phyloP scores from a whole-genome alignment of 208 protist genomes.

The Wallacemonas collosoma region DNA sequence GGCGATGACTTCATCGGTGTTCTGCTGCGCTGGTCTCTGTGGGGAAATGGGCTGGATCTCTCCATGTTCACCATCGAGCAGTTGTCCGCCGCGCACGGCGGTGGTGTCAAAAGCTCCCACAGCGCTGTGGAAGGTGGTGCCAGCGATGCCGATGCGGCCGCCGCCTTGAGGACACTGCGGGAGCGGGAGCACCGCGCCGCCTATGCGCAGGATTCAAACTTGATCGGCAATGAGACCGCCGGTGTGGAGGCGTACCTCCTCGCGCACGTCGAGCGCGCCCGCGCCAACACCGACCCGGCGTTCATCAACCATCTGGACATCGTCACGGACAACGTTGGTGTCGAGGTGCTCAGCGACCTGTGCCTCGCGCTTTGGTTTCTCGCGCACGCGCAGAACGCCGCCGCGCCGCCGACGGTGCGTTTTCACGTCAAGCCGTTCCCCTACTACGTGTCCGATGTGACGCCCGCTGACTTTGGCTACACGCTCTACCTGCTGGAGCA shows the following conservation, averaged over 20 bases:
- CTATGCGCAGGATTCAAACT: conserved; percentile 41
- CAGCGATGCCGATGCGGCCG: background rate
- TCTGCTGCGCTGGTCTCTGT: conserved; percentile 84
- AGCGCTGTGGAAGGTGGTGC: background rate
- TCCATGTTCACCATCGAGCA: conserved; percentile 89
- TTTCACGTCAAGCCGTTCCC: conserved; percentile 89
- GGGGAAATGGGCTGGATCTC: conserved; percentile 86
- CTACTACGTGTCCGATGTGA: conserved; percentile 92
- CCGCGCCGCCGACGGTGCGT: conserved; percentile 31
- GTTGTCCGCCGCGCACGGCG: conserved; percentile 35
- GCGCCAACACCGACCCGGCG: background rate
- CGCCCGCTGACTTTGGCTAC: conserved; percentile 68
- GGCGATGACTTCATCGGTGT: conserved; percentile 45
- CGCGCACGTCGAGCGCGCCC: background rate
- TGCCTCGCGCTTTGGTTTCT: conserved; percentile 80
- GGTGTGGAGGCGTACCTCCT: conserved; percentile 43
- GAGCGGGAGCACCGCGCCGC: conserved; percentile 35
- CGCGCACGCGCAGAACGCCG: conserved; percentile 32
- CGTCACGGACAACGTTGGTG: conserved; percentile 89
- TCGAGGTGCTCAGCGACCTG: conserved; percentile 81
- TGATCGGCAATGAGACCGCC: conserved; percentile 71
- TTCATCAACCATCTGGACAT: conserved; percentile 60
- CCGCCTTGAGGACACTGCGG: conserved; percentile 29
- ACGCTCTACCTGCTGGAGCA: conserved; percentile 51
- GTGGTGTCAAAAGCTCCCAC: conserved; percentile 6